Percentiles rank a stretch among this genome's conserved stretches.
phyloP scores from a whole-genome alignment of 306 rosid genomes.

The Clitoria ternatea region DNA sequence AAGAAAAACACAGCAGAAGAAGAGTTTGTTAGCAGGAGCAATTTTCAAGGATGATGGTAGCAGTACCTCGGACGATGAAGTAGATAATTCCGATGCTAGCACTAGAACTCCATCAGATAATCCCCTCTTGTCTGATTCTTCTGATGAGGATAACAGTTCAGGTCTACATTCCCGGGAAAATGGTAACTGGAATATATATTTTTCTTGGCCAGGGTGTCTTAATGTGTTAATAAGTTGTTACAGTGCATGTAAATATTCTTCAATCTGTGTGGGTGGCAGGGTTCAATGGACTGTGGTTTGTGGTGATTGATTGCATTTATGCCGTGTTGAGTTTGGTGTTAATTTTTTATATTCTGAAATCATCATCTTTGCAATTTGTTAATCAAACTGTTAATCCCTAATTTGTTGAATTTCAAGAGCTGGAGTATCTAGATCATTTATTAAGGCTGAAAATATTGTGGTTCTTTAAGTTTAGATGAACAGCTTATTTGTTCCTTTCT shows the following conservation, averaged over 20 bases:
- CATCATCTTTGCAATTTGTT: background rate
- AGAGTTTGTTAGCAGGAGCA: constrained; percentile 44
- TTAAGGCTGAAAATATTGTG: background rate
- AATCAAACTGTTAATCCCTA: constrained; percentile 1
- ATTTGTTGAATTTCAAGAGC: background rate
- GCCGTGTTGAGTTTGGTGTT: background rate
- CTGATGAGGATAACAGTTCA: constrained; percentile 66
- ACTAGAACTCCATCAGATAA: constrained; percentile 54
- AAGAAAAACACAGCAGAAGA: constrained; percentile 28
- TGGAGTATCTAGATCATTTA: constrained; percentile 14
- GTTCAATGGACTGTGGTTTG: too few species aligned
- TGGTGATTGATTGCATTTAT: background rate
- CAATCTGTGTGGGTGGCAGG: background rate
- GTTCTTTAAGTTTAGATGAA: background rate
- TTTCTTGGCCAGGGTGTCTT: constrained; percentile 9
- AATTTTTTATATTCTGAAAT: background rate
- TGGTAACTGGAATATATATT: constrained; percentile 32
- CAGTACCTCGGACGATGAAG: constrained; percentile 50
- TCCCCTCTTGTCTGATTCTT: constrained; percentile 51
- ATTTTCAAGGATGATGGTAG: constrained; percentile 67
- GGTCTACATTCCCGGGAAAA: constrained; percentile 31
- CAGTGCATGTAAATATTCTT: constrained; percentile 3
- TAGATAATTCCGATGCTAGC: constrained; percentile 51
- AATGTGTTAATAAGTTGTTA: constrained; percentile 10
- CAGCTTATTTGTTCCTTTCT: background rate